A percentile compares a stretch with the other conserved stretches of the same genome.
These are phyloP conservation scores for Neurospora africana DNA, from an alignment of 495 filamentous ascomycete genomes.

Conservation along the genomic window DNA sequence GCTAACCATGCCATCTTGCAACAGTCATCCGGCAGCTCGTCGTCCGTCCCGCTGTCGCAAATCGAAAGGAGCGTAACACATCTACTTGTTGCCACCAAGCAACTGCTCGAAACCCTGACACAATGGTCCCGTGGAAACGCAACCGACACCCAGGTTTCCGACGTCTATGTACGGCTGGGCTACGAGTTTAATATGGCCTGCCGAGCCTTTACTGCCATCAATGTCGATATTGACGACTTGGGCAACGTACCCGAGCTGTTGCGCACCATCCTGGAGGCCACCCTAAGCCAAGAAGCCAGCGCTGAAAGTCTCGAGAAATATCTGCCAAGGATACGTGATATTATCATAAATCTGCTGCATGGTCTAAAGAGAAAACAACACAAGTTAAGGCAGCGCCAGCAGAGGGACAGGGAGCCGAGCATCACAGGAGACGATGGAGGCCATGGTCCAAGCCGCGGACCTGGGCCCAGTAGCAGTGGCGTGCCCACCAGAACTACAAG, in stretches of 20 bases:
- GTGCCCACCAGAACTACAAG: slow-evolving; percentile 49
- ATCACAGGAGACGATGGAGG: slow-evolving; percentile 23
- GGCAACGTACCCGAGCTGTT: slow-evolving; percentile 90
- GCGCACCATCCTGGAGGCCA: slow-evolving; percentile 85
- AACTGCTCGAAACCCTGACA: slow-evolving; percentile 91
- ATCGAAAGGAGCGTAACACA: slow-evolving; percentile 99
- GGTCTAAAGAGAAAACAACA: slow-evolving; percentile 95
- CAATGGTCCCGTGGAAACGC: slow-evolving; percentile 90
- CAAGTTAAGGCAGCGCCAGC: slow-evolving; percentile 69
- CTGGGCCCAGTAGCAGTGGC: slow-evolving; percentile 2
- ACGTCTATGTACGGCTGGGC: slow-evolving; percentile 92
- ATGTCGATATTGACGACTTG: slow-evolving; percentile 85
- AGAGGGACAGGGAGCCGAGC: slow-evolving; percentile 51
- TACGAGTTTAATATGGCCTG: slow-evolving; percentile 99
- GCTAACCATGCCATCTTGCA: slow-evolving; percentile 12
- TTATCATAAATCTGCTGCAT: slow-evolving; percentile 94
- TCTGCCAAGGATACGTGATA: slow-evolving; percentile 86
- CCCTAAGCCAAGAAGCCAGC: slow-evolving; percentile 91
- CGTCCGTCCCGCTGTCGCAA: slow-evolving; percentile 56
- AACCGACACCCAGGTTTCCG: slow-evolving; percentile 87
- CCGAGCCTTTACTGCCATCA: slow-evolving; percentile 89
- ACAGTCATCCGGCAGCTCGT: slow-evolving; percentile 31
- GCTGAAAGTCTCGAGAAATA: slow-evolving; percentile 84
- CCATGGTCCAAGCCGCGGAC: slow-evolving; percentile 1
- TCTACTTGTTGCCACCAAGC: slow-evolving; percentile 93